Evolutionary conservation across 371 early-diverging fungal species (phyloP).

Genomic region (Mortierella sp.): DNA sequence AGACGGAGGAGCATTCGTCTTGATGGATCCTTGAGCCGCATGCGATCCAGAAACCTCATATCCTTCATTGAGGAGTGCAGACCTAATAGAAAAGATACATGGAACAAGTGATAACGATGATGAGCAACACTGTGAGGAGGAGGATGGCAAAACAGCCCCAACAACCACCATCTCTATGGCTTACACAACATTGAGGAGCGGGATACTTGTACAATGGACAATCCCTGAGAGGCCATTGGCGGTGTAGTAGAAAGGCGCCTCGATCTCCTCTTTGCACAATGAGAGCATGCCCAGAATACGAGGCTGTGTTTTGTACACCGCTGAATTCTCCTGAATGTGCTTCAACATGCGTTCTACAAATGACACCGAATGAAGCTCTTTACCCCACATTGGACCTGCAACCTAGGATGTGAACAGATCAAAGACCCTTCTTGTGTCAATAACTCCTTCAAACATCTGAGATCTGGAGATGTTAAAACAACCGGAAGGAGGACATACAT

Average conservation of each 20-base stretch:
- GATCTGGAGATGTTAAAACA: not conserved
- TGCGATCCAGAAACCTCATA: constrained; percentile 95
- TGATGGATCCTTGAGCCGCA: constrained; percentile 85
- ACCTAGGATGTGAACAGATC: too few relatives aligned
- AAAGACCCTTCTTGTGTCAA: too few relatives aligned
- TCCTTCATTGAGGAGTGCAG: constrained; percentile 93
- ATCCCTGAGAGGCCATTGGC: constrained; percentile 69
- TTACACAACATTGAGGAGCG: constrained; percentile 46
- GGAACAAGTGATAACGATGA: not conserved
- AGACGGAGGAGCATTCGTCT: constrained; percentile 93
- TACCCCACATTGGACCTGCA: constrained; percentile 97
- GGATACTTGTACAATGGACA: constrained; percentile 74
- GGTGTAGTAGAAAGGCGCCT: constrained; percentile 87
- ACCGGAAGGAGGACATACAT: constrained; percentile 59
- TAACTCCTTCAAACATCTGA: too few relatives aligned
- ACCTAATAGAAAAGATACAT: constrained; percentile 57
- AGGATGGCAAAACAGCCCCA: not conserved
- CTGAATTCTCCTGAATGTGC: constrained; percentile 67
- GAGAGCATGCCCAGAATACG: constrained; percentile 97
- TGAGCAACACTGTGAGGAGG: too few relatives aligned
- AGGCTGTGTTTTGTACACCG: constrained; percentile 75
- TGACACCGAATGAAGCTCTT: constrained; percentile 81
- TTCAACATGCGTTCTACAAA: constrained; percentile 83
- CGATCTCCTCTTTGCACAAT: constrained; percentile 69
- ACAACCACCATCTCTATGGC: not conserved